Evolutionary conservation across 129 eudicot species (phyloP), one percentile per base, ranked within the genome.

Genomic region (Flaveria brownii): DNA sequence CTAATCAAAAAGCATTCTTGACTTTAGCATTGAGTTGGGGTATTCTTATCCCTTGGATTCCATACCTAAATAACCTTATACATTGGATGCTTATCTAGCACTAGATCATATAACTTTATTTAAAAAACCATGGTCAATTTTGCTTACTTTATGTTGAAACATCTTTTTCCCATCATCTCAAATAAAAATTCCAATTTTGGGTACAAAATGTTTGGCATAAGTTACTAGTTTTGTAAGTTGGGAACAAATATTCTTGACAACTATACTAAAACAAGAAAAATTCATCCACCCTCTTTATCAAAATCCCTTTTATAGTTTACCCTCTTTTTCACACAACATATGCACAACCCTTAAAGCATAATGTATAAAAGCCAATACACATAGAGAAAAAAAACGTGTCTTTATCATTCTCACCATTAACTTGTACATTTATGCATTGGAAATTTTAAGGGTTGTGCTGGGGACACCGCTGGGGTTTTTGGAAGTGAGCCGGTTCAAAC

Each of bases 241-340:
- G 18, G 18, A 56, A 56, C 2, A 17, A 76, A 85, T 73, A 85
- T 67, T 73, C 60, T 50, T 78, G 85, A 84, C 88, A 87, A 75
- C 82, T 86, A 84, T 7, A 12, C 81, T 77, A 80, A 67, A 77
- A 66, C 25, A 6, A 42, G 59, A 39, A 9, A 55, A 68, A 22
- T 64, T 78, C 71, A 36, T 7, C 41, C 36, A 75, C 82, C 23
- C 72, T 59, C 61, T 72, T 61, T 68, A 57, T 20, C 36, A 59
- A 9, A 59, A 59, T 22, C 68, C 71, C 59, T 28, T 17, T 63
- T 39, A 59, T 72, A 41, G 33, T 45, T 82, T 70, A 69, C 17
- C 36, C 51, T 83, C 62, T 10, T 63, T 72, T 72, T 33, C 74
- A 41, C 71, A 11, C 18, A 26, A 60, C 41, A 71, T 18, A 55